Evolutionary conservation across 1,284 basidiomycete species (phyloP).

Genomic region (Papiliotrema flavescens): DNA sequence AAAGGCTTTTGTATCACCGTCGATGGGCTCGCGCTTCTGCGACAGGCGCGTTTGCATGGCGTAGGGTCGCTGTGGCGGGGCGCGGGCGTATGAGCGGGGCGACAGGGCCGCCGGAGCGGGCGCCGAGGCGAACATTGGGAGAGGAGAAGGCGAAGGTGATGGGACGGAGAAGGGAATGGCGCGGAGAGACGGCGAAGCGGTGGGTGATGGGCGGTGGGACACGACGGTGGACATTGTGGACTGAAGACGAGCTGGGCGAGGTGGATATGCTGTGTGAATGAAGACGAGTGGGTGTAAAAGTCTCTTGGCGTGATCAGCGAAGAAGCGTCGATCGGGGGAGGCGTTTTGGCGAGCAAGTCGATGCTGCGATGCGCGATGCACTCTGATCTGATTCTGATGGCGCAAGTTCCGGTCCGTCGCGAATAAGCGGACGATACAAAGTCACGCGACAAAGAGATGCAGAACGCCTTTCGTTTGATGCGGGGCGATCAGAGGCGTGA

Average conservation of each 20-base stretch:
- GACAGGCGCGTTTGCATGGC: neutral
- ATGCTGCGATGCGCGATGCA: too few relatives aligned
- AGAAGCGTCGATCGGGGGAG: too few relatives aligned
- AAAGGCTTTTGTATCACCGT: conserved; percentile 12
- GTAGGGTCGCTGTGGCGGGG: conserved; percentile 10
- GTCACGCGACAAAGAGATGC: too few relatives aligned
- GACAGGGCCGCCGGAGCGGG: neutral
- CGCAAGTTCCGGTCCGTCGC: too few relatives aligned
- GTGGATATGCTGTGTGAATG: neutral
- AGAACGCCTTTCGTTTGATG: too few relatives aligned
- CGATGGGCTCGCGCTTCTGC: neutral
- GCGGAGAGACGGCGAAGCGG: conserved; percentile 6
- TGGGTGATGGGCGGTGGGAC: conserved; percentile 3
- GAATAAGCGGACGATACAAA: too few relatives aligned
- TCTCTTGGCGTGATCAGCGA: neutral
- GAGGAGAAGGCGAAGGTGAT: neutral
- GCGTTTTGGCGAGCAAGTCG: too few relatives aligned
- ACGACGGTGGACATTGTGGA: neutral
- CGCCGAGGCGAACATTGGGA: neutral
- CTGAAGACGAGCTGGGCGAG: too few relatives aligned
- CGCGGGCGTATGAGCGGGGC: conserved; percentile 11
- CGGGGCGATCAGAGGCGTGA: too few relatives aligned
- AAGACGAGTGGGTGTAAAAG: neutral
- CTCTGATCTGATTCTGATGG: too few relatives aligned
- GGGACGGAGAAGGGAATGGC: conserved; percentile 2